These are phyloP conservation scores for Helicostylum pulchrum DNA, from an alignment of 192 early-diverging fungal genomes.

Conservation along the genomic window DNA sequence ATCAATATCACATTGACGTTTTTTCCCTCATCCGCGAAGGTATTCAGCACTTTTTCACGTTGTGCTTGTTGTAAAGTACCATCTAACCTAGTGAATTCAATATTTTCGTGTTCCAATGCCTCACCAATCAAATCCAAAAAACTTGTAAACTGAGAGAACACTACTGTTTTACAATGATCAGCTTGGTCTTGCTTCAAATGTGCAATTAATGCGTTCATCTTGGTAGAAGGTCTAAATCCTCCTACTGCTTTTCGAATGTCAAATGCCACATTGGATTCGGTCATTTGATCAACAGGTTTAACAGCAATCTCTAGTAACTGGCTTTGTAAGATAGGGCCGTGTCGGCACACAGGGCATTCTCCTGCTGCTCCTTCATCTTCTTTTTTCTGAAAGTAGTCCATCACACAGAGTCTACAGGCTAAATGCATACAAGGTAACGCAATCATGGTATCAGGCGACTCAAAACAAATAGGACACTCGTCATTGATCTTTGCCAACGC, in stretches of 20 bases:
- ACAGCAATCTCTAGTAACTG: slow-evolving; percentile 41
- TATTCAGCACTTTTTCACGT: slow-evolving; percentile 55
- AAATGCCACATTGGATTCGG: background rate
- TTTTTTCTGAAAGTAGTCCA: slow-evolving; percentile 47
- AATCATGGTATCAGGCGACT: slow-evolving; percentile 44
- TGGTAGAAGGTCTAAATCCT: slow-evolving; percentile 37
- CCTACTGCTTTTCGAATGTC: slow-evolving; percentile 26
- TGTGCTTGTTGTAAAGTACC: slow-evolving; percentile 64
- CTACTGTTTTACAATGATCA: slow-evolving; percentile 63
- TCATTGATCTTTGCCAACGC: background rate
- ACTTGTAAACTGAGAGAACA: slow-evolving; percentile 93
- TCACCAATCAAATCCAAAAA: slow-evolving; percentile 75
- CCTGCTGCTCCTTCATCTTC: slow-evolving; percentile 44
- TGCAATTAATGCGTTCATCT: slow-evolving; percentile 46
- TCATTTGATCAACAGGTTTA: background rate
- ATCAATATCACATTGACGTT: slow-evolving; percentile 54
- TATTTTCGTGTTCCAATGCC: slow-evolving; percentile 49
- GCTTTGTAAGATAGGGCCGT: slow-evolving; percentile 43
- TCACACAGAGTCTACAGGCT: slow-evolving; percentile 49
- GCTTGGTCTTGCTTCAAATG: slow-evolving; percentile 32
- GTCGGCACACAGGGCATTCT: slow-evolving; percentile 55
- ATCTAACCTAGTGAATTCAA: slow-evolving; percentile 72
- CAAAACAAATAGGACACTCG: slow-evolving; percentile 59
- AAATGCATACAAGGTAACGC: slow-evolving; percentile 58
- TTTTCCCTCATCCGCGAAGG: slow-evolving; percentile 24